phyloP scores from a whole-genome alignment of 2,329 filamentous ascomycete genomes.

The Allantophomopsis cytisporea region DNA sequence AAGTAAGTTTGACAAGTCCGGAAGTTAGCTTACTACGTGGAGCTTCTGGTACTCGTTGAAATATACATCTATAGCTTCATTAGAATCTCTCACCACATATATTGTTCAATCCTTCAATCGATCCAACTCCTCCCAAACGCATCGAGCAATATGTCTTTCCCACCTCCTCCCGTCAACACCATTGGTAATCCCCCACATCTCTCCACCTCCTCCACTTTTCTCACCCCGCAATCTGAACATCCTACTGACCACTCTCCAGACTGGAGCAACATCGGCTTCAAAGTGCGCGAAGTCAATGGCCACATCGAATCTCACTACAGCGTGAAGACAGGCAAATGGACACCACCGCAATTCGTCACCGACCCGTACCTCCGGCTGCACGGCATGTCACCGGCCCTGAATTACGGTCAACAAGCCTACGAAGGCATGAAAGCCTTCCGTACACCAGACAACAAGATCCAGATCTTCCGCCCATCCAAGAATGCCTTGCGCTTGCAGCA shows the following conservation, averaged over 20 bases:
- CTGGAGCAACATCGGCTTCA: constrained; percentile 89
- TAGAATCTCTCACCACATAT: too few relatives aligned
- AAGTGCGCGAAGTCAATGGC: constrained; percentile 86
- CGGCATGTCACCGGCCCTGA: constrained; percentile 88
- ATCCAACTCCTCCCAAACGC: too few relatives aligned
- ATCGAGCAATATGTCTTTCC: constrained; percentile 36
- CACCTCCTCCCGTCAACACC: constrained; percentile 63
- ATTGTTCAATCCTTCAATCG: too few relatives aligned
- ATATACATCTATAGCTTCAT: too few relatives aligned
- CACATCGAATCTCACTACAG: constrained; percentile 85
- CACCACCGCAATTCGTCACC: constrained; percentile 61
- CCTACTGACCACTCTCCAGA: constrained; percentile 31
- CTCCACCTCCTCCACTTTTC: not conserved
- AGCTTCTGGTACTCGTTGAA: too few relatives aligned
- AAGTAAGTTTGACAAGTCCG: too few relatives aligned
- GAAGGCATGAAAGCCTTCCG: constrained; percentile 98
- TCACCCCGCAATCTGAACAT: not conserved
- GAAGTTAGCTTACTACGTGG: too few relatives aligned
- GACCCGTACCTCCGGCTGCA: constrained; percentile 82
- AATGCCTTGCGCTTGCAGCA: constrained; percentile 79
- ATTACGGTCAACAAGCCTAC: constrained; percentile 96
- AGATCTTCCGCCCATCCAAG: constrained; percentile 75
- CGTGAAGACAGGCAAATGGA: constrained; percentile 62
- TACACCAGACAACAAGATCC: constrained; percentile 55
- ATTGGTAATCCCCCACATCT: constrained; percentile 38